Conservation (phyloP, 2,329 filamentous ascomycete species). For the Fusarium bulbicola region DNA sequence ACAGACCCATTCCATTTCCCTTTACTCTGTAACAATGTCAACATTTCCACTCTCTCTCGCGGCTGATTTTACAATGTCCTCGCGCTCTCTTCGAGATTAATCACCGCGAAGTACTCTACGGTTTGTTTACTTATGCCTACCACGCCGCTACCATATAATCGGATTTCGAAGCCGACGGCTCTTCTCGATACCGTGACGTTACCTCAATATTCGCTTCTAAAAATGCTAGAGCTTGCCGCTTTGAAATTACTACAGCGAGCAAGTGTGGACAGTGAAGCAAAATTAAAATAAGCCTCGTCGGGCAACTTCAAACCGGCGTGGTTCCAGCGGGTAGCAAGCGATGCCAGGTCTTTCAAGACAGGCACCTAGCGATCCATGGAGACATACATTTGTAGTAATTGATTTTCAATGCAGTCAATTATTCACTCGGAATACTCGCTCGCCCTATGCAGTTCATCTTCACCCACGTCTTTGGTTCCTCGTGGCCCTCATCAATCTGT, state of each 20-base stretch:
- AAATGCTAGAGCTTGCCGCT: slow-evolving; percentile 74
- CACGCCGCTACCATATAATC: background rate
- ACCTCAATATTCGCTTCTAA: slow-evolving; percentile 59
- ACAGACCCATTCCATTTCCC: background rate
- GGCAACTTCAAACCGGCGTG: slow-evolving; percentile 35
- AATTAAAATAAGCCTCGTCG: slow-evolving; percentile 53
- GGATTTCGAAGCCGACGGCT: background rate
- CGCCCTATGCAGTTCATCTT: background rate
- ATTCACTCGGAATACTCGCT: slow-evolving; percentile 1
- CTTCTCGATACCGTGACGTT: background rate
- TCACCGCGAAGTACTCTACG: slow-evolving; percentile 19
- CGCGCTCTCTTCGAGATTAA: slow-evolving; percentile 18
- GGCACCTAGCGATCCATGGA: slow-evolving; percentile 50
- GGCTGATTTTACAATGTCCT: background rate
- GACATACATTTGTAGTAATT: slow-evolving; percentile 40
- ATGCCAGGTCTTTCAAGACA: slow-evolving; percentile 36
- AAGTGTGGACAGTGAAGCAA: slow-evolving; percentile 78
- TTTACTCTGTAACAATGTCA: background rate
- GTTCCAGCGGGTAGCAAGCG: slow-evolving; percentile 46
- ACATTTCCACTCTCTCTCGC: background rate
- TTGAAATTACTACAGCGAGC: slow-evolving; percentile 62
- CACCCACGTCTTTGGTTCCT: background rate
- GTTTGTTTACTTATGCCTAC: slow-evolving; percentile 36
- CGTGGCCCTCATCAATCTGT: background rate
- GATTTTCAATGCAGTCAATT: background rate